Percentiles rank a stretch among this genome's conserved stretches.
phyloP scores from a whole-genome alignment of 352 stramenopile genomes.

The Pythium vanterpoolii region DNA sequence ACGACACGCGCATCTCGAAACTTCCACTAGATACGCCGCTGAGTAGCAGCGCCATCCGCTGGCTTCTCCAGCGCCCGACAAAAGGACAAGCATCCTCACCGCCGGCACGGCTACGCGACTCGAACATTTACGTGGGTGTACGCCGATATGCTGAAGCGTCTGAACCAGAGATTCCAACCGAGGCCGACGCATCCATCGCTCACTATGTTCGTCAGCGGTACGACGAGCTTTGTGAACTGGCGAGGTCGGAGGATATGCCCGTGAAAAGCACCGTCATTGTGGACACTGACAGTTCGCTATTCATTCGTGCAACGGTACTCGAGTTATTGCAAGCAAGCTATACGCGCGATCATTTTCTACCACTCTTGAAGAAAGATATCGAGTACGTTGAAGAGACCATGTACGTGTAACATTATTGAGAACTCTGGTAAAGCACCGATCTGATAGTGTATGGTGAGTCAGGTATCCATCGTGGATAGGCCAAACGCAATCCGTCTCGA shows the following conservation, averaged over 20 bases:
- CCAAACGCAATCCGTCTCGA: background rate
- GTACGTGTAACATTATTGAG: conserved; percentile 1
- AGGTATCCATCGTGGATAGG: background rate
- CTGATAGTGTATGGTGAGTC: background rate
- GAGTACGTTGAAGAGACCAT: background rate
- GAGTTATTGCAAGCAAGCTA: conserved; percentile 10
- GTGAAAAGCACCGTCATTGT: background rate
- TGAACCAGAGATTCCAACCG: too few species aligned
- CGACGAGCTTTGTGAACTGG: background rate
- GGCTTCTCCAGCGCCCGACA: background rate
- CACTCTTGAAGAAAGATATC: conserved; percentile 1
- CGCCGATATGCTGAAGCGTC: too few species aligned
- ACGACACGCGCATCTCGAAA: background rate
- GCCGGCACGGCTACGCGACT: background rate
- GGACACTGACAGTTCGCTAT: background rate
- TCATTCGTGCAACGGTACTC: conserved; percentile 5
- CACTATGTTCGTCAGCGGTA: background rate
- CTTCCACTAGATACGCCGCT: background rate
- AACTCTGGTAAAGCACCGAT: too few species aligned
- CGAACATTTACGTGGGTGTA: conserved; percentile 1
- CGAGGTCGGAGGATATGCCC: background rate
- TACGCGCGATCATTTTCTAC: conserved; percentile 3
- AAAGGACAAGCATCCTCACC: background rate
- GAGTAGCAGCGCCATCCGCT: conserved; percentile 1
- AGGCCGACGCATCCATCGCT: background rate